Evolutionary conservation across 345 rosid genomes (phyloP), one percentile per base, ranked within the genome.

Genomic region (Moricandia moricandioides): DNA sequence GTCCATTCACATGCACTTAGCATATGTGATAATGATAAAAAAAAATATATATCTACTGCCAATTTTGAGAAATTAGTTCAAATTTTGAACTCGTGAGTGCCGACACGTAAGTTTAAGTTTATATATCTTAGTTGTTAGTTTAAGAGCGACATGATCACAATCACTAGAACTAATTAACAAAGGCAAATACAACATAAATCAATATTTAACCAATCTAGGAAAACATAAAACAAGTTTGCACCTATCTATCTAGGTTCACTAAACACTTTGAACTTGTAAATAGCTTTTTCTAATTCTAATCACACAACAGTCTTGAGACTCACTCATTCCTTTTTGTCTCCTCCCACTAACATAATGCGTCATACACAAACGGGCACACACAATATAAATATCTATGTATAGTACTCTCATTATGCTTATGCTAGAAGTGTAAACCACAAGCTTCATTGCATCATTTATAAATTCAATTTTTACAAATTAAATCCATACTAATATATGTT

Each of bases 311-410:
- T 49, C 77, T 78, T 78, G 73, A 66, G 37, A 4, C 33, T 65
- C 63, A 77, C 77, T 71, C 76, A 34, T 58, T 71, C 57, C 80
- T 78, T 71, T 70, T 65, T 71, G 77, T 65, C 80, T 57, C 68
- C 72, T 52, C 62, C 72, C 77, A 78, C 73, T 71, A 66, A 71
- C 72, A 58, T 65, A 71, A 71, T 71, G 80, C 61, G 67, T 34
- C 77, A 65, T 34, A 65, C 68, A 63, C 51, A 63, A 62, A 65
- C 17, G 27, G 65, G 58, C 57, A 27, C 68, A 67, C 58, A 74
- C 18, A n/a, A 77, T 49, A 47, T 45, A 13, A 45, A 45, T 58
- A 65, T 67, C 33, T 75, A 56, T 65, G 66, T 65, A 17, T 49
- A 65, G 72, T 59, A 65, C 59, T 71, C 63, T 78, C 75, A 58